Evolutionary conservation across 805 yeast genomes (phyloP).

Genomic region (Tetrapisispora namnaoensis): DNA sequence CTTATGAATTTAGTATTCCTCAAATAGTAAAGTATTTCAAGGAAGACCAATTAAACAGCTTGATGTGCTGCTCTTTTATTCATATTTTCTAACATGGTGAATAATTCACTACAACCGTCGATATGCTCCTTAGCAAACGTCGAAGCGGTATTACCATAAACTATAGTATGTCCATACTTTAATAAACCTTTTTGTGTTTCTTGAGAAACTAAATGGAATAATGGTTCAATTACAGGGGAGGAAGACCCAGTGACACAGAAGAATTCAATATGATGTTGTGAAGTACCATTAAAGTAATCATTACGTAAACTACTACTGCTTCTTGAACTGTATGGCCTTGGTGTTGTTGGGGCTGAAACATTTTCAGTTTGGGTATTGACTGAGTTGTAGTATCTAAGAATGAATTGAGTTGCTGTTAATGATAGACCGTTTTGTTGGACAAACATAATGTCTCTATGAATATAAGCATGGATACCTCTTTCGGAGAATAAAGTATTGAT

Average conservation of each 20-base stretch:
- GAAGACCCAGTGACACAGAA: conserved; percentile 56
- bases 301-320: conserved; percentile 1
- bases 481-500: conserved; percentile 64
- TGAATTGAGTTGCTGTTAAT: conserved; percentile 44
- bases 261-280: conserved; percentile 30
- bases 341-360: conserved; percentile 20
- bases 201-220: conserved; percentile 44
- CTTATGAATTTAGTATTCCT: no score
- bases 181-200: conserved; percentile 31
- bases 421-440: conserved; percentile 59
- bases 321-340: conserved; percentile 5
- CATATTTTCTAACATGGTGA: conserved; percentile 36
- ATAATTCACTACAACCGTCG: conserved; percentile 60
- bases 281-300: neutral
- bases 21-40: no score
- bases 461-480: conserved; percentile 64
- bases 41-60: neutral
- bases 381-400: conserved; percentile 34
- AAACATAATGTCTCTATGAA: conserved; percentile 57
- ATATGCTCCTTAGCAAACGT: conserved; percentile 56
- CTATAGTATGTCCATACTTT: conserved; percentile 48
- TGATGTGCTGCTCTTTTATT: conserved; percentile 2
- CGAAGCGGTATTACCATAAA: conserved; percentile 42
- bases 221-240: conserved; percentile 59
- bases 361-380: conserved; percentile 19